A percentile compares a stretch with the other conserved stretches of the same genome.
These are phyloP conservation scores for Cucumis cinereus DNA, from an alignment of 306 rosid genomes.

Conservation along the genomic window DNA sequence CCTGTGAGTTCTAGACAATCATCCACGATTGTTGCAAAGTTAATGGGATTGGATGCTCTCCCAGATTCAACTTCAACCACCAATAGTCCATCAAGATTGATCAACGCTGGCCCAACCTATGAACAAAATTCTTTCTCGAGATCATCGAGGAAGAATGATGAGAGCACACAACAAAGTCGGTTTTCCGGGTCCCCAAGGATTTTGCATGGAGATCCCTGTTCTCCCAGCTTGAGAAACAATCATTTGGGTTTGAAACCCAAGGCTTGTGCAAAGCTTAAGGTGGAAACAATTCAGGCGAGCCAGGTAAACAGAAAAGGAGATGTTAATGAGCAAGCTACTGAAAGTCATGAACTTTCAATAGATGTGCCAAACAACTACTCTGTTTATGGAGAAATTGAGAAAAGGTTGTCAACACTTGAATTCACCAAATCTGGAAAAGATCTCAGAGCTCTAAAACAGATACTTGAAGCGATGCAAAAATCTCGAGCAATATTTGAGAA, in stretches of 20 bases:
- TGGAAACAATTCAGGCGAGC: conserved; percentile 43
- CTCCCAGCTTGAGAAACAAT: conserved; percentile 26
- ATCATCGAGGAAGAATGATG: conserved; percentile 24
- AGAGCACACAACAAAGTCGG: conserved; percentile 22
- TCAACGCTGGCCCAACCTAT: conserved; percentile 11
- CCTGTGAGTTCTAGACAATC: conserved; percentile 40
- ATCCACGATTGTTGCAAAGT: conserved; percentile 56
- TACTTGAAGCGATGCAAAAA: conserved; percentile 86
- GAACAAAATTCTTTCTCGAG: conserved; percentile 20
- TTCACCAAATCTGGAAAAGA: conserved; percentile 89
- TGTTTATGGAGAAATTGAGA: conserved; percentile 80
- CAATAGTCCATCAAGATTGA: conserved; percentile 17
- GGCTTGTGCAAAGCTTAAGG: conserved; percentile 19
- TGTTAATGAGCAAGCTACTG: conserved; percentile 25
- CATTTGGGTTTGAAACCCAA: conserved; percentile 23
- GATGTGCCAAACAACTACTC: conserved; percentile 32
- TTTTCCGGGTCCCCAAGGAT: conserved; percentile 25
- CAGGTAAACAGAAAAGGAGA: conserved; percentile 26
- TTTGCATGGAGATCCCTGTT: conserved; percentile 14
- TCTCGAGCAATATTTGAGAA: conserved; percentile 24
- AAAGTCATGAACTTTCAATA: conserved; percentile 26
- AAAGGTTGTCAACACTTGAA: conserved; percentile 70
- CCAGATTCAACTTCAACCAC: conserved; percentile 27
- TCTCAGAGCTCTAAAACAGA: conserved; percentile 88
- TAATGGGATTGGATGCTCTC: conserved; percentile 74